A percentile compares a stretch with the other conserved stretches of the same genome.
These are phyloP conservation scores for Colletotrichum endophyticum DNA, from an alignment of 2,329 filamentous ascomycete genomes.

Conservation along the genomic window DNA sequence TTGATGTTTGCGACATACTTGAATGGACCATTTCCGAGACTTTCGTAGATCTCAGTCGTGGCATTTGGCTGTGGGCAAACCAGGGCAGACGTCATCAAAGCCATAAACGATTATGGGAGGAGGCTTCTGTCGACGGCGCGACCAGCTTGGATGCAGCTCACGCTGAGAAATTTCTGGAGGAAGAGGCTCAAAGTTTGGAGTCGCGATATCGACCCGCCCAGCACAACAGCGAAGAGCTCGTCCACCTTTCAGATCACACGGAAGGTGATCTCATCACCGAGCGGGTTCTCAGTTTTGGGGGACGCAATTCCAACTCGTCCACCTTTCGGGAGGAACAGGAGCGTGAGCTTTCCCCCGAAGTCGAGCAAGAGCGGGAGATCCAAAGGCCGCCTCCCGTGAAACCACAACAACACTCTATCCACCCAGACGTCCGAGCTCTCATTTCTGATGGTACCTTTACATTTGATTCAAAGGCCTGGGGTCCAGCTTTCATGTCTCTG, in stretches of 20 bases:
- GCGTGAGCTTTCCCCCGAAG: conserved; percentile 68
- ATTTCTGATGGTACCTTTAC: conserved; percentile 37
- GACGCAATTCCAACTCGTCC: conserved; percentile 33
- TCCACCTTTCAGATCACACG: neutral
- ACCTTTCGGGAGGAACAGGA: conserved; percentile 70
- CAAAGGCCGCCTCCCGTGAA: conserved; percentile 47
- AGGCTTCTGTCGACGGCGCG: neutral
- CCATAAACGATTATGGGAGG: conserved; percentile 41
- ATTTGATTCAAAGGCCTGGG: conserved; percentile 35
- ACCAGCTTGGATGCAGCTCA: conserved; percentile 25
- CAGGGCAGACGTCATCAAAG: conserved; percentile 59
- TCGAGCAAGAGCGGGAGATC: conserved; percentile 62
- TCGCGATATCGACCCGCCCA: conserved; percentile 51
- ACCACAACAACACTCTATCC: conserved; percentile 46
- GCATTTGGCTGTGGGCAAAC: conserved; percentile 63
- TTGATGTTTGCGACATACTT: conserved; percentile 61
- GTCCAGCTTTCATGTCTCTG: conserved; percentile 51
- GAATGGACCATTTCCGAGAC: conserved; percentile 66
- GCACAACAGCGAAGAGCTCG: neutral
- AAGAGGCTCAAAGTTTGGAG: conserved; percentile 57
- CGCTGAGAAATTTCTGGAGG: conserved; percentile 55
- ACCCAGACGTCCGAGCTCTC: conserved; percentile 46
- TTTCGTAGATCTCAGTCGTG: conserved; percentile 49
- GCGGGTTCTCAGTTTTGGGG: conserved; percentile 41
- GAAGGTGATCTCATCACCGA: neutral